A percentile compares a stretch with the other conserved stretches of the same genome.
Conservation (phyloP, 2,329 filamentous ascomycete species). For the Endothia cerciana region DNA sequence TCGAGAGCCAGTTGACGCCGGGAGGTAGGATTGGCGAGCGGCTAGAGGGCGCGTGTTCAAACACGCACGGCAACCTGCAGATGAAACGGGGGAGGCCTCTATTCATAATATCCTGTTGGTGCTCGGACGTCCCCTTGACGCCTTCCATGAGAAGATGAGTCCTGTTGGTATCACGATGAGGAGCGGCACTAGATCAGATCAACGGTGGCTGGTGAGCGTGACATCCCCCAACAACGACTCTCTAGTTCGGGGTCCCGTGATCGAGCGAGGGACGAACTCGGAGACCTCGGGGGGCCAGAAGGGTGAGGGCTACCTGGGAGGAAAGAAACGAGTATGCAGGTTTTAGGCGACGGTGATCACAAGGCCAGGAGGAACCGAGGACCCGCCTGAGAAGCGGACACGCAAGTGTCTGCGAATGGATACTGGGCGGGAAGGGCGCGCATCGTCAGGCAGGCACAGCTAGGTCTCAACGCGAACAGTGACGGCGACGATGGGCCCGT, state of each 20-base stretch:
- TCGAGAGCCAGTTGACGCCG: not conserved
- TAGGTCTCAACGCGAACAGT: not conserved
- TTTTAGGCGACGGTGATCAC: too few relatives aligned
- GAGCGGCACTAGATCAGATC: not conserved
- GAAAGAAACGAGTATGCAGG: too few relatives aligned
- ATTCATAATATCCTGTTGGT: too few relatives aligned
- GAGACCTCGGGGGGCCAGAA: too few relatives aligned
- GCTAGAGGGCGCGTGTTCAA: not conserved
- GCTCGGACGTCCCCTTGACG: too few relatives aligned
- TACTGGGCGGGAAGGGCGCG: not conserved
- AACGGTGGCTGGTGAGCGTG: not conserved
- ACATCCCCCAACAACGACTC: not conserved
- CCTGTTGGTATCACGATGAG: not conserved
- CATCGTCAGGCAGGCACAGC: not conserved
- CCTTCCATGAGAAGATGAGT: too few relatives aligned
- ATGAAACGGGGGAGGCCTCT: too few relatives aligned
- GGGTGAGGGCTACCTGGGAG: too few relatives aligned
- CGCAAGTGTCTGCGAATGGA: too few relatives aligned
- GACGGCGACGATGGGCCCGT: not conserved
- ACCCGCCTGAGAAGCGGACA: too few relatives aligned
- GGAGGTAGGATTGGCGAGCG: not conserved
- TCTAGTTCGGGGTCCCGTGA: not conserved
- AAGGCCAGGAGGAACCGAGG: too few relatives aligned
- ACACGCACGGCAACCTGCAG: too few relatives aligned
- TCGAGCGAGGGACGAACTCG: not conserved